Evolutionary conservation across 176 grass and related monocot genomes (phyloP).

Genomic region (Dendrocalamus sinicus): DNA sequence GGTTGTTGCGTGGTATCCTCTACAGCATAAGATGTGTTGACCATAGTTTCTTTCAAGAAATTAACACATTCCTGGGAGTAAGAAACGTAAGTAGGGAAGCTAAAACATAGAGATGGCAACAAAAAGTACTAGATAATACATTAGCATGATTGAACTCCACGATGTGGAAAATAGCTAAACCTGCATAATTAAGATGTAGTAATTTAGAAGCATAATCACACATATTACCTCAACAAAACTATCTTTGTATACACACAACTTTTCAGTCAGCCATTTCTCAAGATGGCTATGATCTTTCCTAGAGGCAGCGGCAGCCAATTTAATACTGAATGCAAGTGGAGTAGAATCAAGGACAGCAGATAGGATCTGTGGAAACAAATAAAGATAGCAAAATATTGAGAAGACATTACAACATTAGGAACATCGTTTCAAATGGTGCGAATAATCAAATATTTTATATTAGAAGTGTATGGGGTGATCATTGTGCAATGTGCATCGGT

Average conservation of each 20-base stretch:
- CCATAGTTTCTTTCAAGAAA: conserved; percentile 67
- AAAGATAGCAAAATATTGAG: conserved; percentile 27
- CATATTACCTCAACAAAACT: conserved; percentile 74
- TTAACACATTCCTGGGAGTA: conserved; percentile 61
- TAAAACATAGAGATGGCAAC: conserved; percentile 29
- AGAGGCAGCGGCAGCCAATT: conserved; percentile 60
- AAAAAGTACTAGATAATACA: conserved; percentile 8
- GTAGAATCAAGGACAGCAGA: conserved; percentile 59
- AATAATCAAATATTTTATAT: conserved; percentile 24
- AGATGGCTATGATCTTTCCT: conserved; percentile 71
- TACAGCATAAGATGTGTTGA: conserved; percentile 44
- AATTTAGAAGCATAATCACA: conserved; percentile 30
- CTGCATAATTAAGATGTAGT: conserved; percentile 13
- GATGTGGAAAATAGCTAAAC: conserved; percentile 9
- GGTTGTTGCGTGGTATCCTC: conserved; percentile 41
- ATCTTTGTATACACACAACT: conserved; percentile 61
- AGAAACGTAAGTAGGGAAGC: conserved; percentile 20
- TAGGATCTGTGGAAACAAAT: conserved; percentile 63
- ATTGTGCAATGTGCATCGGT: neutral
- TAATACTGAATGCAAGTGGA: conserved; percentile 68
- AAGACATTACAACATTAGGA: conserved; percentile 8
- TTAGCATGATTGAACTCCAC: conserved; percentile 30
- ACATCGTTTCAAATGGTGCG: neutral
- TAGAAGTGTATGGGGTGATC: conserved; percentile 4
- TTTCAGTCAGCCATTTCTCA: conserved; percentile 86